phyloP scores from a whole-genome alignment of 148 eudicot genomes.

The Limonium bicolor region DNA sequence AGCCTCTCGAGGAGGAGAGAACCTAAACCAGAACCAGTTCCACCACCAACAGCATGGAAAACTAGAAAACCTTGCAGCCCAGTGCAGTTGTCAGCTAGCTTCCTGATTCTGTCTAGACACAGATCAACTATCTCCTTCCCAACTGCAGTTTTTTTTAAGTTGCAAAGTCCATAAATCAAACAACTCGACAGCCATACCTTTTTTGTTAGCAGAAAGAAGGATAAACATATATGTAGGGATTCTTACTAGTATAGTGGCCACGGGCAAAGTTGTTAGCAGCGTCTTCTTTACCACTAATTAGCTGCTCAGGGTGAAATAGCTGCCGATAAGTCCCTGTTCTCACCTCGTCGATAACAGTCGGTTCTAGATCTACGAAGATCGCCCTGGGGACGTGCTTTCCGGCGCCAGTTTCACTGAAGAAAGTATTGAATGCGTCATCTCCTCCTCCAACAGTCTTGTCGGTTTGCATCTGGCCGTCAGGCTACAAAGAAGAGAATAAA shows the following conservation, averaged over 20 bases:
- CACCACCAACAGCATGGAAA: conserved; percentile 33
- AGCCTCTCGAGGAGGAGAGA: conserved; percentile 32
- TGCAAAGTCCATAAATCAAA: no score
- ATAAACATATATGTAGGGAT: no score
- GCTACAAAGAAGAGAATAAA: conserved; percentile 7
- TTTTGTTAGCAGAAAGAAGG: no score
- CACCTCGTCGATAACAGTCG: conserved; percentile 35
- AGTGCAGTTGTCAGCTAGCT: conserved; percentile 34
- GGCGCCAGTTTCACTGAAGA: conserved; percentile 36
- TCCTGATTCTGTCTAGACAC: conserved; percentile 30
- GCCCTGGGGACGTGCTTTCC: conserved; percentile 39
- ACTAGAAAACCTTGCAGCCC: conserved; percentile 42
- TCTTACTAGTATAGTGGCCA: conserved; percentile 35
- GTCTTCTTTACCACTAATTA: conserved; percentile 37
- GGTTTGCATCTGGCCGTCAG: conserved; percentile 36
- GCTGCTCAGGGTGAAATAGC: conserved; percentile 33
- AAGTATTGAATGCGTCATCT: conserved; percentile 40
- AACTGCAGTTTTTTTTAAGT: conserved; percentile 15
- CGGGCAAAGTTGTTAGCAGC: conserved; percentile 41
- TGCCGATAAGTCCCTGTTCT: conserved; percentile 29
- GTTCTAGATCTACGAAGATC: conserved; percentile 30
- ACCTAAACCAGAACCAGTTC: conserved; percentile 34
- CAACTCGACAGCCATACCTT: no score
- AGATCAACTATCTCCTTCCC: conserved; percentile 38
- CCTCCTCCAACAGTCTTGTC: conserved; percentile 26